A percentile compares a stretch with the other conserved stretches of the same genome.
phyloP scores from a whole-genome alignment of 1,284 basidiomycete genomes.

The Ganoderma lingzhi region DNA sequence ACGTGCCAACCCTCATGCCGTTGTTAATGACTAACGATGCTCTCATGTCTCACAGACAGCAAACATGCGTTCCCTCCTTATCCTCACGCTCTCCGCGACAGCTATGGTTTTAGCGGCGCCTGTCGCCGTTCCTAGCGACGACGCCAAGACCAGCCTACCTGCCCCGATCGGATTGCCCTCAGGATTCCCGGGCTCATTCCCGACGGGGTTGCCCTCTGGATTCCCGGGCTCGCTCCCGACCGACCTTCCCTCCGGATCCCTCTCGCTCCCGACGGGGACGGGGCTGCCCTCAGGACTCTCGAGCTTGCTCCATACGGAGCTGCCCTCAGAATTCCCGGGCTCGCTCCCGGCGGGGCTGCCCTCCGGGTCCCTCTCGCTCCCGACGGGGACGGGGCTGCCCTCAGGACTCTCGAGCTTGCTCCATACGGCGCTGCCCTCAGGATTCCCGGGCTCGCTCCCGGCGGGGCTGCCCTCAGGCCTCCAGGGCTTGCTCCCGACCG shows the following conservation, averaged over 20 bases:
- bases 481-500: not conserved
- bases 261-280: too few species aligned
- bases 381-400: not conserved
- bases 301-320: not conserved
- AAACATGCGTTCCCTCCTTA: slow-evolving; percentile 6
- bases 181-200: too few species aligned
- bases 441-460: too few species aligned
- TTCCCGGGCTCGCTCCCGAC: not conserved
- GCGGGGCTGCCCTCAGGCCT: too few species aligned
- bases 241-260: not conserved
- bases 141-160: not conserved
- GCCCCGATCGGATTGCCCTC: too few species aligned
- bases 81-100: not conserved
- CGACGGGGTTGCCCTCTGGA: too few species aligned
- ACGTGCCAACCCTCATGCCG: not conserved
- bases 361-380: not conserved
- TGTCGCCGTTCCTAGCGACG: slow-evolving; percentile 3
- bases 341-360: not conserved
- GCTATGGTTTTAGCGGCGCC: slow-evolving; percentile 1
- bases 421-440: not conserved
- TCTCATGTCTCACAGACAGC: not conserved
- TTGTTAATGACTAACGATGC: not conserved
- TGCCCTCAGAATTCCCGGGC: not conserved
- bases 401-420: not conserved
- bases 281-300: not conserved